Percentiles rank a stretch among this genome's conserved stretches.
phyloP scores from a whole-genome alignment of 140 eudicot species.

The Anethum foeniculum region DNA sequence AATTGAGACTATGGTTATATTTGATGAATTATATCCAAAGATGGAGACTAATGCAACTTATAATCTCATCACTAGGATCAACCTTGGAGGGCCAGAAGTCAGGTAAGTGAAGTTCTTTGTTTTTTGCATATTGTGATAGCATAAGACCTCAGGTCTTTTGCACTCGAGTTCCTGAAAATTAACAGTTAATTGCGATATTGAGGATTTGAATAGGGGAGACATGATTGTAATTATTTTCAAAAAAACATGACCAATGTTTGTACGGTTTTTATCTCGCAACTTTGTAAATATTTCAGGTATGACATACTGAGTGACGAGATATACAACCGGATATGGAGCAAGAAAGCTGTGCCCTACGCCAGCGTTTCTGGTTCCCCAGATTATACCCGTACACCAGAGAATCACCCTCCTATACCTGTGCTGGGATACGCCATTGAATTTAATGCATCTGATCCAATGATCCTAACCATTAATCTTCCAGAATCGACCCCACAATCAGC shows the following conservation, averaged over 20 bases:
- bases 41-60: slow-evolving; percentile 5
- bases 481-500: neutral
- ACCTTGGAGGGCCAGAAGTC: slow-evolving; percentile 5
- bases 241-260: neutral
- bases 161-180: neutral
- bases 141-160: neutral
- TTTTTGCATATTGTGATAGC: neutral
- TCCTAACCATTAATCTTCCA: neutral
- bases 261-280: neutral
- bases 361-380: neutral
- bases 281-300: neutral
- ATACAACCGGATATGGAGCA: slow-evolving; percentile 10
- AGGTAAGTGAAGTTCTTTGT: neutral
- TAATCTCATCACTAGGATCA: slow-evolving; percentile 8
- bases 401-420: neutral
- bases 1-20: slow-evolving; percentile 3
- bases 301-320: neutral
- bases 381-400: neutral
- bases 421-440: neutral
- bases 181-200: too few relatives aligned
- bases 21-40: neutral
- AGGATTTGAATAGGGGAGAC: too few relatives aligned
- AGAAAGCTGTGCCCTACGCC: neutral
- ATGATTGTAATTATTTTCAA: too few relatives aligned
- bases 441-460: neutral